A percentile compares a stretch with the other conserved stretches of the same genome.
These are phyloP conservation scores for Russula sp. DNA, from an alignment of 768 basidiomycete species.

Conservation along the genomic window DNA sequence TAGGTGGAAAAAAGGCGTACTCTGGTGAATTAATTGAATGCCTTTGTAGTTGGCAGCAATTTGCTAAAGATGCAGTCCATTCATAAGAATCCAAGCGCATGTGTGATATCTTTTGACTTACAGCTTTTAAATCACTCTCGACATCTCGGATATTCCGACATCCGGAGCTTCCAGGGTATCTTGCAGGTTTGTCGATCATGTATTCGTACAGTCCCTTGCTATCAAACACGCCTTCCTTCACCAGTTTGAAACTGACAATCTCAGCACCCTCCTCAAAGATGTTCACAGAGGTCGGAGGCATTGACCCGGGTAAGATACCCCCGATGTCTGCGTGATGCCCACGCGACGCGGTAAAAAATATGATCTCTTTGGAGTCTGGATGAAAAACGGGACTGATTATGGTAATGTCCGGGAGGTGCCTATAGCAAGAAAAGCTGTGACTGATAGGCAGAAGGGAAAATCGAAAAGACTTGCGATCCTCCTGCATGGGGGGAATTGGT, in stretches of 20 bases:
- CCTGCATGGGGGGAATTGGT: constrained; percentile 87
- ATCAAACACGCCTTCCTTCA: constrained; percentile 75
- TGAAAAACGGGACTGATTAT: constrained; percentile 90
- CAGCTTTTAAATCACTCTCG: constrained; percentile 87
- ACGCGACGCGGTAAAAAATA: constrained; percentile 89
- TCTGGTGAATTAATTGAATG: constrained; percentile 72
- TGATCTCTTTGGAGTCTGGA: constrained; percentile 56
- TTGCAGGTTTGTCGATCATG: constrained; percentile 75
- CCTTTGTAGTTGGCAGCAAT: constrained; percentile 93
- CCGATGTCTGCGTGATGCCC: constrained; percentile 95
- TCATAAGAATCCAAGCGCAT: background rate
- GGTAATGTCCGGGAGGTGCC: constrained; percentile 83
- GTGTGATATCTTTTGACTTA: constrained; percentile 31
- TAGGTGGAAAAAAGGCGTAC: constrained; percentile 33
- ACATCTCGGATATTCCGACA: constrained; percentile 84
- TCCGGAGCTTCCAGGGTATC: constrained; percentile 80
- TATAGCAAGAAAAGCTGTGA: constrained; percentile 22
- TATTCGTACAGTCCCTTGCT: constrained; percentile 63
- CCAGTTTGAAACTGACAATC: constrained; percentile 88
- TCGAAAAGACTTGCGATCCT: constrained; percentile 57
- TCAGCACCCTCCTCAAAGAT: constrained; percentile 94
- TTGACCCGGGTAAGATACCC: constrained; percentile 86
- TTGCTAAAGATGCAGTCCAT: constrained; percentile 46
- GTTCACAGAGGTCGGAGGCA: constrained; percentile 89
- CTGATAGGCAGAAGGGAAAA: constrained; percentile 14